Evolutionary conservation across 2,329 filamentous ascomycete genomes (phyloP).

Genomic region (Hirsutella minnesotensis): DNA sequence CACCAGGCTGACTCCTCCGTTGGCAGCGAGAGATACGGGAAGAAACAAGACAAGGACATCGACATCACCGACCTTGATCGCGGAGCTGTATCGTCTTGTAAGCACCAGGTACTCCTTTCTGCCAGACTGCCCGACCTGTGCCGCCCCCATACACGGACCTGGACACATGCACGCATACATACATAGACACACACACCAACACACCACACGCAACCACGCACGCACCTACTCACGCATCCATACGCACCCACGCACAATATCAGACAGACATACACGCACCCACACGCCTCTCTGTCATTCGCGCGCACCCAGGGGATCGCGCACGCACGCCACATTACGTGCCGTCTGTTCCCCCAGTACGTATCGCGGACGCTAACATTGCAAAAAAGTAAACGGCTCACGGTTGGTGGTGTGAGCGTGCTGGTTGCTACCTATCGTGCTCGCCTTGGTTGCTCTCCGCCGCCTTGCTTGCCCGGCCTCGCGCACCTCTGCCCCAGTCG

Average conservation of each 20-base stretch:
- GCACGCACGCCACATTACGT: neutral
- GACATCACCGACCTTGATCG: no score
- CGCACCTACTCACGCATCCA: neutral
- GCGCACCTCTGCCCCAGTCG: neutral
- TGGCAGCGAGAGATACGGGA: neutral
- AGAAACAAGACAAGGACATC: neutral
- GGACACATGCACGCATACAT: slow-evolving; percentile 9
- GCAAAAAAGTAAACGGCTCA: neutral
- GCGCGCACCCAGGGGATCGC: no score
- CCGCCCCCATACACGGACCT: slow-evolving; percentile 2
- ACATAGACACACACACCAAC: slow-evolving; percentile 3
- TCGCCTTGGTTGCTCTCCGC: neutral
- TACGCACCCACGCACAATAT: neutral
- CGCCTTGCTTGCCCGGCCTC: slow-evolving; percentile 5
- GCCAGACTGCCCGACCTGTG: neutral
- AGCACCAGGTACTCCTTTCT: neutral
- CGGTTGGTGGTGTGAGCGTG: neutral
- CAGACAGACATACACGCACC: neutral
- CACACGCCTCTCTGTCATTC: neutral
- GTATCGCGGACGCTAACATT: slow-evolving; percentile 1
- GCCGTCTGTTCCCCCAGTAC: neutral
- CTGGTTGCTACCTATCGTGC: neutral
- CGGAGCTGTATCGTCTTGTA: no score
- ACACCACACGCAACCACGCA: neutral
- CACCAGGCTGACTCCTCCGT: slow-evolving; percentile 6